Evolutionary conservation across 805 yeast genomes (phyloP), one percentile per base, ranked within the genome.

Genomic region (Brettanomyces sp.): DNA sequence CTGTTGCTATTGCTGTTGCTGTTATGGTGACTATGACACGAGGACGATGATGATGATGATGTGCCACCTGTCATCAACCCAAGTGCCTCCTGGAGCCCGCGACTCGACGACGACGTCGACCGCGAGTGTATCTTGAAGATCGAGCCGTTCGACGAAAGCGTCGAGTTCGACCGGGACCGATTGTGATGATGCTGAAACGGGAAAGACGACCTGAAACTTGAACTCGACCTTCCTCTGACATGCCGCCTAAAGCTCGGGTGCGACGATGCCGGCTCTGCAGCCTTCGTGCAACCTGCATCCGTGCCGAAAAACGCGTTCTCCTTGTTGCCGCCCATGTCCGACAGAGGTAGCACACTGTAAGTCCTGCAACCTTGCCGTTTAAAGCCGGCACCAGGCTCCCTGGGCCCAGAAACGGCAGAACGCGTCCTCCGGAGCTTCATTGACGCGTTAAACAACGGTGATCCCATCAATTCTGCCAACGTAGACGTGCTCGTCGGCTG

Each of bases 301-400:
- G 32, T 28, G 32, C 32, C 11, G 32, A 28, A 28, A 9, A 28
- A 28, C 41, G 49, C 36, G 2, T 55, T 47, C n/a, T 28, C 45
- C 12, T 42, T 44, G 33, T 43, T 28, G 32, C 32, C 40, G 34
- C 25, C 36, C 36, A 24, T 35, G 18, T 5, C 22, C 18, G 34
- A 14, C 59, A 50, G 45, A 53, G 47, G 23, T 59, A 56, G 44
- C 57, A 49, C 53, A 43, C 56, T 30, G 60, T 11, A 44, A 12
- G 21, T 25, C 32, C 33, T 42, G 13, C 37, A 35, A 6, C 30
- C 34, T 13, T 24, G 42, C 14, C 42, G 7, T 14, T 39, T 24
- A 5, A 39, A 28, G 28, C 34, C 8, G 34, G 33, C 6, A 5
- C 34, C 24, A n/a, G 34, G 13, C n/a, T 39, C 34, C 3, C 25